phyloP scores from a whole-genome alignment of 2,329 filamentous ascomycete species.

The Colletotrichum viniferum region DNA sequence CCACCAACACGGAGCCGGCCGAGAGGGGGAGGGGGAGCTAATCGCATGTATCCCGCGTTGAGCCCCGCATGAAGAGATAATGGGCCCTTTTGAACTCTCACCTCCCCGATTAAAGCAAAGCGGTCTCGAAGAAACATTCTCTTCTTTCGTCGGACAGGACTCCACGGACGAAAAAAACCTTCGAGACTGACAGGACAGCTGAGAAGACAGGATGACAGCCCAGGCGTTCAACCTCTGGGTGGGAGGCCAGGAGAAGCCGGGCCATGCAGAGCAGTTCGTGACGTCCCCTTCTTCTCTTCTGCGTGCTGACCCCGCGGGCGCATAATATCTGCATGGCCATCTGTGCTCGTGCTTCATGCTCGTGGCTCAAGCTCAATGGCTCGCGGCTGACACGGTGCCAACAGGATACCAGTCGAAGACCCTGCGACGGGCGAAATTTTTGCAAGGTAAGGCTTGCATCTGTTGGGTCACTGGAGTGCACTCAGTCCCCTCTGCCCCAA shows the following conservation, averaged over 20 bases:
- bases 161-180: slow-evolving; percentile 6
- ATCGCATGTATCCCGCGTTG: neutral
- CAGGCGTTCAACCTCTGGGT: slow-evolving; percentile 28
- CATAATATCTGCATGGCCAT: slow-evolving; percentile 8
- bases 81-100: neutral
- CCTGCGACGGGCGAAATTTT: slow-evolving; percentile 58
- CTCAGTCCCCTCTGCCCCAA: neutral
- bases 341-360: slow-evolving; percentile 10
- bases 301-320: neutral
- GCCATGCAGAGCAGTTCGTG: slow-evolving; percentile 51
- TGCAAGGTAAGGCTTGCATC: slow-evolving; percentile 42
- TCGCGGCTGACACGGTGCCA: slow-evolving; percentile 10
- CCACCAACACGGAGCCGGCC: slow-evolving; percentile 13
- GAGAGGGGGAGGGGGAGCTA: neutral
- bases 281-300: neutral
- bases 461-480: neutral
- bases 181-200: slow-evolving; percentile 1
- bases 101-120: neutral
- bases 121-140: neutral
- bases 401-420: slow-evolving; percentile 57
- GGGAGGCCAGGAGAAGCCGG: slow-evolving; percentile 30
- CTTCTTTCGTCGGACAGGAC: neutral
- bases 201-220: slow-evolving; percentile 18
- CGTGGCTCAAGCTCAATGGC: neutral
- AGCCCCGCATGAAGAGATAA: slow-evolving; percentile 13